Evolutionary conservation across 352 stramenopile genomes (phyloP).

Genomic region (Phytophthora cactorum): DNA sequence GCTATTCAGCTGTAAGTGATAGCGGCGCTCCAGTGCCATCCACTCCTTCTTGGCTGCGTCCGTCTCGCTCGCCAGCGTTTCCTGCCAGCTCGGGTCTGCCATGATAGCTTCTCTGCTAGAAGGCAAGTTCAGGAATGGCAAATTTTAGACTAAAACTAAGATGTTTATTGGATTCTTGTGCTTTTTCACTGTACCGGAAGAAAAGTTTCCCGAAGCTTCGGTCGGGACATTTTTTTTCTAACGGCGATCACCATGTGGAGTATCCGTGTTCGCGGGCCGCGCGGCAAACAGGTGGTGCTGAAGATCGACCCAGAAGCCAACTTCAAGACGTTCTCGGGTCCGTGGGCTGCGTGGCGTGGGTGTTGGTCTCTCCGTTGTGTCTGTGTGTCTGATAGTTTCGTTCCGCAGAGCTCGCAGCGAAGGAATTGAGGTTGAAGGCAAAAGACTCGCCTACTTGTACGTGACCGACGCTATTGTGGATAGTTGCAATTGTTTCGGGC

Average conservation of each 20-base stretch:
- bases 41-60: conserved; percentile 61
- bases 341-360: not conserved
- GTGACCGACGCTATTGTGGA: conserved; percentile 5
- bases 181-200: conserved; percentile 10
- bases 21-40: conserved; percentile 69
- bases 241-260: conserved; percentile 50
- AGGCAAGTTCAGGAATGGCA: conserved; percentile 16
- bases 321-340: conserved; percentile 63
- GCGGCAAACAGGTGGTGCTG: conserved; percentile 61
- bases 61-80: conserved; percentile 36
- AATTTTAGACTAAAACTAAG: not conserved
- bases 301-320: conserved; percentile 45
- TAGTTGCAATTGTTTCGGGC: not conserved
- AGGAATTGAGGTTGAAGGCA: conserved; percentile 51
- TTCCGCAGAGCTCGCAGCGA: conserved; percentile 45
- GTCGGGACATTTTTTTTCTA: not conserved
- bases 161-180: not conserved
- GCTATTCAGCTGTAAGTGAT: conserved; percentile 48
- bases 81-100: conserved; percentile 33
- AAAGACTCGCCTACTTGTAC: conserved; percentile 60
- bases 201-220: conserved; percentile 31
- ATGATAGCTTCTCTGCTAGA: conserved; percentile 7
- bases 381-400: conserved; percentile 6
- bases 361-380: not conserved
- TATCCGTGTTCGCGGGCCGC: conserved; percentile 66